Evolutionary conservation across 176 grass and related monocot genomes (phyloP).

Genomic region (Canna indica): DNA sequence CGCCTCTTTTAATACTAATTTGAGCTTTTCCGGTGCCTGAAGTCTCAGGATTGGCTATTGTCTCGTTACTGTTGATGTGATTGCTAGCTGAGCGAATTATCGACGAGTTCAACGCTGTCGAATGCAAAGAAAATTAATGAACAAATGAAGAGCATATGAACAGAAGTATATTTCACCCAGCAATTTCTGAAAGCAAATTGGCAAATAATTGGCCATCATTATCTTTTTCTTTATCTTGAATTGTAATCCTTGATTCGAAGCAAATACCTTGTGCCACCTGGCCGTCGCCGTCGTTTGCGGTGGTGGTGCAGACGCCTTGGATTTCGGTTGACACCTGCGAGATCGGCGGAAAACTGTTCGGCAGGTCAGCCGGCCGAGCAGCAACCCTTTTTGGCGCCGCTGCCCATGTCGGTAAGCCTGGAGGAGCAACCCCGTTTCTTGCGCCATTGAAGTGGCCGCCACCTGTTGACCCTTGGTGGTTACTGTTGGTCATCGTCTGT

Average conservation of each 20-base stretch:
- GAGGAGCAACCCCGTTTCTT: slow-evolving; percentile 6
- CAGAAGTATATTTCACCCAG: no score
- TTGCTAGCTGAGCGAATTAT: background rate
- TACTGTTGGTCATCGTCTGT: background rate
- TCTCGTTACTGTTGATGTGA: background rate
- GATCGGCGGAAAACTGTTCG: slow-evolving; percentile 24
- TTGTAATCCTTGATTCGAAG: background rate
- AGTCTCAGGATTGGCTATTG: background rate
- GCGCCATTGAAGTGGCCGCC: background rate
- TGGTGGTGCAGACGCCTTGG: slow-evolving; percentile 29
- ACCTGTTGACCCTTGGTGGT: background rate
- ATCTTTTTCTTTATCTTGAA: no score
- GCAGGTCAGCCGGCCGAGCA: background rate
- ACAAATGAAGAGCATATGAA: background rate
- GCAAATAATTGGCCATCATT: no score
- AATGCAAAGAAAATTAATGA: background rate
- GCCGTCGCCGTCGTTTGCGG: background rate
- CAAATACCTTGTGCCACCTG: slow-evolving; percentile 25
- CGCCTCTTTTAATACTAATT: background rate
- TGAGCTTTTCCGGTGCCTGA: background rate
- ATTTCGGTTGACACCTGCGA: slow-evolving; percentile 29
- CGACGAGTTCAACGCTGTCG: background rate
- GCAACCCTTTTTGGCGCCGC: background rate
- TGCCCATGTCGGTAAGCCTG: background rate
- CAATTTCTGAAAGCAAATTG: no score